A percentile compares a stretch with the other conserved stretches of the same genome.
These are phyloP conservation scores for Malbranchea cinnamomea DNA, from an alignment of 2,329 filamentous ascomycete genomes.

Conservation along the genomic window DNA sequence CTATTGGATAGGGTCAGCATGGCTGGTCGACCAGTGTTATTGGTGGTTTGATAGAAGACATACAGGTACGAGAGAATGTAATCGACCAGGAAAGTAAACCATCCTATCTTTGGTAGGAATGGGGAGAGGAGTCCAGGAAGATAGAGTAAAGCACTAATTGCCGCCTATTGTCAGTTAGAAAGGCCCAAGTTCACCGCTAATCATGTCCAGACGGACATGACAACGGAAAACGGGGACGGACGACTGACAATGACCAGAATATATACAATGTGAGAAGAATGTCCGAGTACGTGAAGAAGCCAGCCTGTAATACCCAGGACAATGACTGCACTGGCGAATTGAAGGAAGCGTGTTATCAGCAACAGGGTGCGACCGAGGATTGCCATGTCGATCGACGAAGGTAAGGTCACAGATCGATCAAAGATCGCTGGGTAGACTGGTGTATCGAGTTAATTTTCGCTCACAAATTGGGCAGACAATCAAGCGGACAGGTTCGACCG, in stretches of 20 bases:
- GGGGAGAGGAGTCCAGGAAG: slow-evolving; percentile 1
- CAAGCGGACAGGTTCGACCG: too few relatives aligned
- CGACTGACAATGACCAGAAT: slow-evolving; percentile 1
- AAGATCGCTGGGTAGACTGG: too few relatives aligned
- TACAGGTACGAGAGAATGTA: slow-evolving; percentile 2
- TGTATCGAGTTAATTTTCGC: too few relatives aligned
- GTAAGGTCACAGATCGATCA: too few relatives aligned
- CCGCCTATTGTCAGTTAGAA: neutral
- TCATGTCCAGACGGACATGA: too few relatives aligned
- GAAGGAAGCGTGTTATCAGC: slow-evolving; percentile 1
- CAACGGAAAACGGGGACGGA: too few relatives aligned
- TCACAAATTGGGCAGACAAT: too few relatives aligned
- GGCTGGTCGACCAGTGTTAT: neutral
- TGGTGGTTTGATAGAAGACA: neutral
- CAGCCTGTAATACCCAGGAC: neutral
- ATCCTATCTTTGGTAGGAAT: neutral
- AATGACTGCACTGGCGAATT: neutral
- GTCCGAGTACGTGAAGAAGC: neutral
- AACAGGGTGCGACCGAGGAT: neutral
- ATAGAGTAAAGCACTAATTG: neutral
- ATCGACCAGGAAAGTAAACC: neutral
- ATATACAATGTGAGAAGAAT: neutral
- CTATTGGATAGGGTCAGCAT: slow-evolving; percentile 1
- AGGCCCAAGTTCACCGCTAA: neutral
- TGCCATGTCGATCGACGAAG: neutral